phyloP scores from a whole-genome alignment of 83 land plant species.

The Diphasiastrum complanatum region DNA sequence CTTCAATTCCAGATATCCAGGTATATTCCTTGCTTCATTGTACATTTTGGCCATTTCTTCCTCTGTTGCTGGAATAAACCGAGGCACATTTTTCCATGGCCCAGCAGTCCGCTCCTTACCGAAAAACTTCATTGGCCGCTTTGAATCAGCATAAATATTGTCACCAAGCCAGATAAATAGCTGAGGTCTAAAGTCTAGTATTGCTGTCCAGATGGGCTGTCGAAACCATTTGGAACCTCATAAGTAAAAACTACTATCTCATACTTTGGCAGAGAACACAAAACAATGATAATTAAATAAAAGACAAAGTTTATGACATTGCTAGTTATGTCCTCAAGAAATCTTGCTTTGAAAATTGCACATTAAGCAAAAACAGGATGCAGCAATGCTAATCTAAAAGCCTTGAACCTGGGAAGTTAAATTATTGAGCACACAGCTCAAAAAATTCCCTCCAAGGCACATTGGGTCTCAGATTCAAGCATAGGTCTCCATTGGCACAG shows the following conservation, averaged over 20 bases:
- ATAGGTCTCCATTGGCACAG: no score
- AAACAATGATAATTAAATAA: neutral
- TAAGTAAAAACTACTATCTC: no score
- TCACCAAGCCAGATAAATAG: constrained; percentile 85
- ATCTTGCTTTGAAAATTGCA: neutral
- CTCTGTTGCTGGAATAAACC: constrained; percentile 51
- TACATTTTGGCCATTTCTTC: constrained; percentile 54
- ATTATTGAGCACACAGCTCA: no score
- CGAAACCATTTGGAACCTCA: no score
- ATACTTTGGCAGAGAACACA: neutral
- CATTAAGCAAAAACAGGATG: neutral
- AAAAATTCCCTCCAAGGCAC: no score
- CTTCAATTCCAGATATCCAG: constrained; percentile 53
- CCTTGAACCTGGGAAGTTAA: no score
- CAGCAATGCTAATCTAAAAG: neutral
- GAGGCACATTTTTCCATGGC: constrained; percentile 73
- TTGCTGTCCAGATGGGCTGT: constrained; percentile 70
- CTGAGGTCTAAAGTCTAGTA: constrained; percentile 59
- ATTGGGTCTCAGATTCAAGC: no score
- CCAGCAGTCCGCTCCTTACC: constrained; percentile 71
- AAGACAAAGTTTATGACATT: neutral
- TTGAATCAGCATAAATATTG: constrained; percentile 76
- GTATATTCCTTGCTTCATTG: constrained; percentile 38
- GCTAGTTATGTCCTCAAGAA: neutral
- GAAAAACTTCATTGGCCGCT: constrained; percentile 35